Evolutionary conservation across 306 rosid genomes (phyloP), one percentile per base, ranked within the genome.

Genomic region (Vigna unguiculata): DNA sequence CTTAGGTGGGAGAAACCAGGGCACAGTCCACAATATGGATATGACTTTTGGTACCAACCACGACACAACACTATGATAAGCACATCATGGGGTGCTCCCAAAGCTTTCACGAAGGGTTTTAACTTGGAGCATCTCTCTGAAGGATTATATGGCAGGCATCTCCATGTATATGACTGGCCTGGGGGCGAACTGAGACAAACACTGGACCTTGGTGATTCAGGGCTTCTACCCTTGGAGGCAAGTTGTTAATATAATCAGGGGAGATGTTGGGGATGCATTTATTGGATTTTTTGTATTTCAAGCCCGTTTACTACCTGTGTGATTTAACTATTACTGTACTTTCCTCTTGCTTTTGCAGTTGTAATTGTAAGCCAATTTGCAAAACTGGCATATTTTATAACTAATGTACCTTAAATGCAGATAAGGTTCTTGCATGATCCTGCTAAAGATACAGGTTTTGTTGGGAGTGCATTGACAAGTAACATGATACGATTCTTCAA

Each of bases 31-130:
- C 74, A 75, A 65, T 95, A 83, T 82, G 98, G 98, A n/a, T 92
- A 92, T 74, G 98, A 95, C 84, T 95, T 83, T 80, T 95, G 98
- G 98, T 95, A 95, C 87, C 97, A 95, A 77, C 97, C 98, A 0
- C 85, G 96, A 13, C 93, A 92, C 79, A 85, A 84, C 64, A 92
- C 96, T 64, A 95, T 95, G 98, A 92, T 95, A 46, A 94, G 98
- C 90, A 51, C 97, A 64, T 92, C 98, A 51, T 95, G 96, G 96
- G 98, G 98, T 58, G 98, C 98, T 78, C 98, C 98, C 74, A 61
- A 78, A 60, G 97, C 98, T 45, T 95, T 95, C 80, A 78, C 90
- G 3, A 85, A 85, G 83, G 98, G 98, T 41, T 95, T 95, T 72
- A 64, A 88, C 88, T 91, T 76, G 38, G 90, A 95, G 70, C 87